A percentile compares a stretch with the other conserved stretches of the same genome.
These are phyloP conservation scores for Erythrobasidium hasegawianum DNA, from an alignment of 1,284 basidiomycete species.

Conservation along the genomic window DNA sequence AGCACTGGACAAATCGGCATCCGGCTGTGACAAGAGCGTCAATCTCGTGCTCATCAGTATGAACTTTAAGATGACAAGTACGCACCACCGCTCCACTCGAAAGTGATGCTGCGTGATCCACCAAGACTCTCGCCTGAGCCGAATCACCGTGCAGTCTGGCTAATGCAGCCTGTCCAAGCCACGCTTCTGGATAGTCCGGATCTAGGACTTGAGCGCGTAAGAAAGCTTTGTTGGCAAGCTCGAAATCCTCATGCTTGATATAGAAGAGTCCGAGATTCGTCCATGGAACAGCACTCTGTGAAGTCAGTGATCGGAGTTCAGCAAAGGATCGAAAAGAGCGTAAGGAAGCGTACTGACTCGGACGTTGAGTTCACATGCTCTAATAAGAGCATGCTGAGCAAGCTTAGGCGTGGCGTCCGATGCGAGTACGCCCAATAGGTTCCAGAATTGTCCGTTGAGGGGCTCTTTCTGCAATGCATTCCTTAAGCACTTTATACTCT, in stretches of 20 bases:
- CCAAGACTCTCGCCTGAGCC: conserved; percentile 65
- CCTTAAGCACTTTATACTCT: conserved; percentile 64
- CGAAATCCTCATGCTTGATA: conserved; percentile 71
- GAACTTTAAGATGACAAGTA: conserved; percentile 42
- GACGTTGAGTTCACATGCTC: conserved; percentile 73
- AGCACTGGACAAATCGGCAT: conserved; percentile 78
- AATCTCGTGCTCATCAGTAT: too few species aligned
- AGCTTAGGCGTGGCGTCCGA: conserved; percentile 65
- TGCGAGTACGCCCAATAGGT: conserved; percentile 68
- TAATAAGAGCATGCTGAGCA: conserved; percentile 89
- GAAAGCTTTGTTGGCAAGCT: conserved; percentile 82
- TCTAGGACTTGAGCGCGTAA: conserved; percentile 84
- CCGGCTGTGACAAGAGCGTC: conserved; percentile 64
- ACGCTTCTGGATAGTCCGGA: conserved; percentile 81
- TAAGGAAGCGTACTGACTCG: conserved; percentile 30
- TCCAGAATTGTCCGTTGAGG: conserved; percentile 74
- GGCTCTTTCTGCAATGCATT: conserved; percentile 73
- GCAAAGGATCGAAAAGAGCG: too few species aligned
- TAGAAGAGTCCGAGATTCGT: conserved; percentile 86
- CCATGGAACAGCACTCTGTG: conserved; percentile 77
- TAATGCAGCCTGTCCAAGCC: conserved; percentile 88
- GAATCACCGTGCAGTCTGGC: conserved; percentile 65
- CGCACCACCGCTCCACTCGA: conserved; percentile 63
- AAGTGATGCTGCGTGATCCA: conserved; percentile 77
- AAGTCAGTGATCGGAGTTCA: too few species aligned